Evolutionary conservation across 768 basidiomycete species (phyloP).

Genomic region (Leccinum sublutescens): DNA sequence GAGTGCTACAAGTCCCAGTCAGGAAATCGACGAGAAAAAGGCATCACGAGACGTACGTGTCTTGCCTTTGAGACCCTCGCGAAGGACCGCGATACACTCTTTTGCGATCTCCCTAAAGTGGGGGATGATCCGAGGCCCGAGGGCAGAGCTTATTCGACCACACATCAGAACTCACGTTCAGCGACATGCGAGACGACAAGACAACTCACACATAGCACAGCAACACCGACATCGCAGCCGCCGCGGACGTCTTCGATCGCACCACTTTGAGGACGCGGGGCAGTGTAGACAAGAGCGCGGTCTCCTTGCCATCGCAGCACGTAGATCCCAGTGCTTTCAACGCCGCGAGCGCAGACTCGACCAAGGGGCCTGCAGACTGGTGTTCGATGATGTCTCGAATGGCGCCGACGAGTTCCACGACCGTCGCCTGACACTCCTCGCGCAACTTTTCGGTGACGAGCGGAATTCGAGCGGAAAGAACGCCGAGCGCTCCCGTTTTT

Average conservation of each 20-base stretch:
- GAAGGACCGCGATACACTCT: conserved; percentile 50
- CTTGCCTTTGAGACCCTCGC: conserved; percentile 33
- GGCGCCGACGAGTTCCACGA: conserved; percentile 52
- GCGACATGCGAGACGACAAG: not conserved
- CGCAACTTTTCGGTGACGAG: conserved; percentile 58
- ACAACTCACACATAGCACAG: conserved; percentile 57
- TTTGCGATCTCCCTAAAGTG: conserved; percentile 71
- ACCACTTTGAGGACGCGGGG: conserved; percentile 55
- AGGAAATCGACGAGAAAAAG: too few relatives aligned
- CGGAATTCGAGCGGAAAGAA: conserved; percentile 65
- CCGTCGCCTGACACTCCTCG: conserved; percentile 42
- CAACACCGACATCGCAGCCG: conserved; percentile 52
- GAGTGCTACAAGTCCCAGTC: too few relatives aligned
- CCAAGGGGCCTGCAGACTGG: conserved; percentile 40
- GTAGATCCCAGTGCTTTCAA: conserved; percentile 59
- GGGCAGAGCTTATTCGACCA: conserved; percentile 48
- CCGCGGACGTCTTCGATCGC: conserved; percentile 37
- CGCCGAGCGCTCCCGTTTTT: conserved; percentile 64
- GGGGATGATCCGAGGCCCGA: conserved; percentile 89
- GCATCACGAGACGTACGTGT: too few relatives aligned
- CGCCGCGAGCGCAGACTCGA: conserved; percentile 53
- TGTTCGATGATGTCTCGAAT: conserved; percentile 49
- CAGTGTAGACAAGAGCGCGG: conserved; percentile 54
- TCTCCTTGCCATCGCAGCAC: conserved; percentile 64
- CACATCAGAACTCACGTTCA: conserved; percentile 4